Conservation (phyloP, 768 basidiomycete genomes). For the Lyophyllum decastes region DNA sequence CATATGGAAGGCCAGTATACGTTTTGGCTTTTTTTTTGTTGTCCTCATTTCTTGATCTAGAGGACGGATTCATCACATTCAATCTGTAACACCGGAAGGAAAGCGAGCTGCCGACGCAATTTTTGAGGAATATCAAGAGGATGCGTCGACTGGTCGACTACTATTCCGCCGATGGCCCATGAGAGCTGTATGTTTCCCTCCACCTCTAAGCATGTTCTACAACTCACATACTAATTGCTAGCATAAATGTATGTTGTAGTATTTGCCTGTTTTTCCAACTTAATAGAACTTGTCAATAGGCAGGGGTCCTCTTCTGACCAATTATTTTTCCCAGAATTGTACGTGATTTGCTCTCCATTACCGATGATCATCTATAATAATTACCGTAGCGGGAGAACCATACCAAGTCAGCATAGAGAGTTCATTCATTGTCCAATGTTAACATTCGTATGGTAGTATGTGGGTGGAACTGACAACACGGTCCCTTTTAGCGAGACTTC, state of each 20-base stretch:
- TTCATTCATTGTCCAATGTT: background rate
- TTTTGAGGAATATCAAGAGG: slow-evolving; percentile 66
- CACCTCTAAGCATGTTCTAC: background rate
- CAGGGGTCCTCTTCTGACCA: slow-evolving; percentile 69
- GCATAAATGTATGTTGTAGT: slow-evolving; percentile 61
- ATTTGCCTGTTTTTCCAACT: background rate
- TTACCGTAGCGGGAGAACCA: slow-evolving; percentile 66
- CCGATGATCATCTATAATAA: background rate
- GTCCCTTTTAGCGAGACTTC: slow-evolving; percentile 64
- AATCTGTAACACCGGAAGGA: slow-evolving; percentile 37
- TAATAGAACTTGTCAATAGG: slow-evolving; percentile 37
- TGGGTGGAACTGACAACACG: slow-evolving; percentile 75
- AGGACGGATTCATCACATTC: slow-evolving; percentile 64
- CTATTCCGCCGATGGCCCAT: slow-evolving; percentile 74
- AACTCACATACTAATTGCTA: slow-evolving; percentile 24
- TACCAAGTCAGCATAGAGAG: slow-evolving; percentile 57
- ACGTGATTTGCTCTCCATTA: slow-evolving; percentile 22
- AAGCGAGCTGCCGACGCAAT: slow-evolving; percentile 55
- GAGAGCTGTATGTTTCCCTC: slow-evolving; percentile 48
- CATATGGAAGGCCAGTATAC: slow-evolving; percentile 40
- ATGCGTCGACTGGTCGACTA: slow-evolving; percentile 57
- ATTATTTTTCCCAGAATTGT: slow-evolving; percentile 89
- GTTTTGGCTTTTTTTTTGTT: background rate
- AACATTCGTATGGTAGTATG: slow-evolving; percentile 49
- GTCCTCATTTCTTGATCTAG: slow-evolving; percentile 29